Base-by-base conservation (phyloP, 73 alveolate species). In the Stentor coeruleus region DNA sequence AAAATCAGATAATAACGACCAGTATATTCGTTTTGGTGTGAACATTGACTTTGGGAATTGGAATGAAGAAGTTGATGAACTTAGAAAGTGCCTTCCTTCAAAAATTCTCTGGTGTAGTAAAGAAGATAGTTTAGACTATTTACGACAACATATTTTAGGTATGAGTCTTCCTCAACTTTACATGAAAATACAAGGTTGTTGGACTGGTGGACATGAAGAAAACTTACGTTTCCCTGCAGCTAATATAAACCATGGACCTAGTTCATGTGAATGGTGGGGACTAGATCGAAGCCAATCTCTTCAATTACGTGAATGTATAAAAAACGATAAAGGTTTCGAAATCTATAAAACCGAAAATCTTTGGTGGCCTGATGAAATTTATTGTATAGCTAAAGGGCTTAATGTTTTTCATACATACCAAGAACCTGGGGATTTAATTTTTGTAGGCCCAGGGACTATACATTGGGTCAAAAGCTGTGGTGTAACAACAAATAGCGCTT, bases 121-220 rank as follows among this genome's bases (percentile, higher is more conserved):
- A 4, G 30, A 73, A 3, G 95, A 91, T 59, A 59, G 81, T 3
- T 86, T 91, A 35, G 84, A 86, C 41, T 91, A 91, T 74, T 73
- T 76, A 39, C 87, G 97, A 74, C 77, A 86, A 57, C 92, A 91
- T 11, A 81, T 91, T 1, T 82, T 84, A 39, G 97, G 97, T 26
- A 82, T 89, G 84, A 91, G 89, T 39, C 83, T 82, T 59, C 97
- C 97, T 11, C 91, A 91, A 74, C 76, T 85, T 74, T 91, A 91
- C 81, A 38, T 91, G 0, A 91, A 91, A 81, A 89, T 87, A 4
- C 82, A 60, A 6, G 94, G 94, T 0, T 88, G 88, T 33, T 91
- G 97, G 93, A 91, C 97, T 3, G 97, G 97, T 3, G 97, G 95
- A 39, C 97, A 91, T 59, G 86, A 91, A 80, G 97, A 91, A 79